These are phyloP conservation scores for Podospora conica DNA, from an alignment of 495 filamentous ascomycete genomes.

Conservation along the genomic window DNA sequence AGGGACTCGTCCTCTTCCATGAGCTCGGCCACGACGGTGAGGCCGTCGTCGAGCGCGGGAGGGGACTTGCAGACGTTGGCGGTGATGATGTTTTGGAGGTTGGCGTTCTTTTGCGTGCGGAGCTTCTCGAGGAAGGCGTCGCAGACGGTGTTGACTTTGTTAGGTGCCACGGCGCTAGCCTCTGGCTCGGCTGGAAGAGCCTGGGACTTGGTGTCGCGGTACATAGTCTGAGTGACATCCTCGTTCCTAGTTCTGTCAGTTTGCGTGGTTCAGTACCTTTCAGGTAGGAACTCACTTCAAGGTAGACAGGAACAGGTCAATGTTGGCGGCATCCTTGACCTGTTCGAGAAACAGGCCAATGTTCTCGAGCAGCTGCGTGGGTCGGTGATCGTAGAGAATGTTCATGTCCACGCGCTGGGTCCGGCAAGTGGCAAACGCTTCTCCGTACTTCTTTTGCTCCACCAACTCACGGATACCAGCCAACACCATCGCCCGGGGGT, in stretches of 20 bases:
- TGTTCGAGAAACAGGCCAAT: constrained; percentile 77
- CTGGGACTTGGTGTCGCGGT: constrained; percentile 65
- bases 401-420: constrained; percentile 97
- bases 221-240: constrained; percentile 90
- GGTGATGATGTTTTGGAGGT: constrained; percentile 89
- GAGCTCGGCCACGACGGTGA: constrained; percentile 69
- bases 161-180: constrained; percentile 26
- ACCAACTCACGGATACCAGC: constrained; percentile 79
- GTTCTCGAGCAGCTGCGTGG: constrained; percentile 71
- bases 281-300: constrained; percentile 54
- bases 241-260: constrained; percentile 57
- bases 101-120: constrained; percentile 53
- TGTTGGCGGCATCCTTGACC: constrained; percentile 72
- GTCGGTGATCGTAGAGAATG: constrained; percentile 89
- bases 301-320: constrained; percentile 89
- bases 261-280: constrained; percentile 14
- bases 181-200: constrained; percentile 14
- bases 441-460: constrained; percentile 69
- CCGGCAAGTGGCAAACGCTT: constrained; percentile 79
- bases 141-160: constrained; percentile 81
- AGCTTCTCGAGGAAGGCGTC: constrained; percentile 72
- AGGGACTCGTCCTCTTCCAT: constrained; percentile 60
- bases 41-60: constrained; percentile 79
- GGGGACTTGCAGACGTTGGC: constrained; percentile 90
- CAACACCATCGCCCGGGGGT: constrained; percentile 83